These are phyloP conservation scores for Athelia psychrophila DNA, from an alignment of 1,284 basidiomycete species.

Conservation along the genomic window DNA sequence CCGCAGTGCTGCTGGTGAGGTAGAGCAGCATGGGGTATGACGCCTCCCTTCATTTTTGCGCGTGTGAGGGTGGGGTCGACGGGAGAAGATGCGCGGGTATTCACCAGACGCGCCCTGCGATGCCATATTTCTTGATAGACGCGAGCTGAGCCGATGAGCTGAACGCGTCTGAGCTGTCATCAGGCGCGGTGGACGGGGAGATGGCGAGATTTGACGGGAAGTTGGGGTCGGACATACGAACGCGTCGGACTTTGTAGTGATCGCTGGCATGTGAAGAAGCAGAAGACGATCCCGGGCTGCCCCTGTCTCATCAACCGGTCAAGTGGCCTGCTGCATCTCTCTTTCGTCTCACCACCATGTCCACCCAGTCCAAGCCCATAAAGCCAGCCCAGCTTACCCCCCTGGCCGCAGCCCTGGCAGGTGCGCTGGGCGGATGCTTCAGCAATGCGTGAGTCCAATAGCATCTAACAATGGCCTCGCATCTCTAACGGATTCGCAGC, in stretches of 20 bases:
- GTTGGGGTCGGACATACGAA: conserved; percentile 21
- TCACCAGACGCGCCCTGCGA: conserved; percentile 76
- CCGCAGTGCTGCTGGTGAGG: conserved; percentile 33
- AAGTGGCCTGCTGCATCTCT: background rate
- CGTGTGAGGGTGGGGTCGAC: background rate
- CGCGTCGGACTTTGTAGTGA: background rate
- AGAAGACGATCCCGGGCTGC: too few species aligned
- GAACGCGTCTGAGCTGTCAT: conserved; percentile 28
- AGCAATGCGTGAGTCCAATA: conserved; percentile 75
- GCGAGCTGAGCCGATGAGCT: conserved; percentile 46
- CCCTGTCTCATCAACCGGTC: background rate
- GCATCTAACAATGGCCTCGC: background rate
- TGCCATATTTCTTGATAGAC: conserved; percentile 69
- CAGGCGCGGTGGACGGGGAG: conserved; percentile 8
- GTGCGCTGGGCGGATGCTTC: conserved; percentile 92
- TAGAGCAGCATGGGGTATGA: conserved; percentile 62
- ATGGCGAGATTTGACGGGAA: conserved; percentile 33
- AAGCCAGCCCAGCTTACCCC: conserved; percentile 78
- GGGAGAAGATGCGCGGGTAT: background rate
- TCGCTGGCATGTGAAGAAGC: background rate
- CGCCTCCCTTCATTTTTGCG: conserved; percentile 59
- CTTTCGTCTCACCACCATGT: conserved; percentile 35
- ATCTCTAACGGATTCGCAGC: conserved; percentile 36
- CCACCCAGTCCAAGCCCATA: conserved; percentile 38
- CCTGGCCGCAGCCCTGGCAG: conserved; percentile 90